Base-by-base conservation (phyloP, 139 green algal species). In the Coccomyxa sp. region DNA sequence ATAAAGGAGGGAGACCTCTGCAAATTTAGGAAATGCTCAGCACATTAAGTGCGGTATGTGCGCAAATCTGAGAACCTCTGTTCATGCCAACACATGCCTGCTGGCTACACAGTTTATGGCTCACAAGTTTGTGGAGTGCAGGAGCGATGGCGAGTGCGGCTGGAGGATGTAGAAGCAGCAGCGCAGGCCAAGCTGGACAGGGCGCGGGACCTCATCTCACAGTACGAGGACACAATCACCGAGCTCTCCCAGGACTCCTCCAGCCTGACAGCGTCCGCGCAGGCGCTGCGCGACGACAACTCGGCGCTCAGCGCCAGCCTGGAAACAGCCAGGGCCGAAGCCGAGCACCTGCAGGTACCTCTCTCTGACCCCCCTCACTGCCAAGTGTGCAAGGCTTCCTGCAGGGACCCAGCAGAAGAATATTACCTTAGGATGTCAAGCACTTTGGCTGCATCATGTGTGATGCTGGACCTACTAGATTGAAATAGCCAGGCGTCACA, bases 81-180 rank as follows among this genome's bases (percentile, higher is more conserved):
- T n/a, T n/a, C n/a, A n/a, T n/a, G n/a, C n/a, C n/a, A n/a, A n/a
- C n/a, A n/a, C n/a, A n/a, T n/a, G n/a, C n/a, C n/a, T n/a, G n/a
- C n/a, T n/a, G n/a, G n/a, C n/a, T n/a, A n/a, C n/a, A n/a, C n/a
- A n/a, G n/a, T n/a, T n/a, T n/a, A n/a, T n/a, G n/a, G n/a, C n/a
- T n/a, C n/a, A n/a, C n/a, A n/a, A n/a, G n/a, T n/a, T n/a, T n/a
- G n/a, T n/a, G n/a, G n/a, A n/a, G 9, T 75, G 76, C 39, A 75
- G 76, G 64, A 75, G 72, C 68, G 55, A 18, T 76, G 68, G 70
- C 39, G 36, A 38, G 69, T 69, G 41, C 69, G 40, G 16, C 22
- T 54, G 40, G 38, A 68, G 40, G 40, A 9, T 5, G 24, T 38
- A 39, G 73, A 37, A 27, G 73, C 44, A 9, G 40, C 73, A 27